Evolutionary conservation across 192 early-diverging fungal species (phyloP), one percentile per base, ranked within the genome.

Genomic region (Coemansia aciculifera): DNA sequence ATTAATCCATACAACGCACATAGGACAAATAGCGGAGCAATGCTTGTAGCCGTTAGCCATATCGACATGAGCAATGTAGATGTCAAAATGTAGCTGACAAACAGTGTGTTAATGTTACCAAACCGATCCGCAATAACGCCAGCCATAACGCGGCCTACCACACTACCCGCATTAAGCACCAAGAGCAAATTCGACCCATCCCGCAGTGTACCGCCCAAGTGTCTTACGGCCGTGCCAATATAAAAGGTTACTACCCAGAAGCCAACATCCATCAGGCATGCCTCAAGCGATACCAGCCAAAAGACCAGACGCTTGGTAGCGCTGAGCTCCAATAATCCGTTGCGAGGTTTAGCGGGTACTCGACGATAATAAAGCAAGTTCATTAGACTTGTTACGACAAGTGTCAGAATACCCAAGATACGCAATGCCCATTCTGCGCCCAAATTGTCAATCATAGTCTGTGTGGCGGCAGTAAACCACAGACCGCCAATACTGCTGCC

Each of bases 401-500:
- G 75, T 0, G 72, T 72, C 12, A 88, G 62, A 34, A 89, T 68
- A 5, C 86, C 89, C 54, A 88, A 83, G 39, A 91, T 83, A 19
- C 92, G 87, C 24, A 95, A 79, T 3, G 90, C 83, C 89, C 90
- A 92, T 21, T 67, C 52, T 13, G 76, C 67, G 2, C 90, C 94
- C 29, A 90, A 13, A 2, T 37, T 49, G 29, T 85, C 81, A 11
- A 95, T 85, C 38, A 90, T 75, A 0, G 72, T 68, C 63, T 88
- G 87, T 0, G 81, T 83, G 5, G 88, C 77, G 8, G 85, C 85
- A 6, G 88, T 75, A 21, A 93, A 76, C 42, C 74, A 83, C 43
- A 94, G 69, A 3, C 92, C 91, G 59, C 93, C 93, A 17, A 92
- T 42, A 42, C 92, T 91, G 31, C 87, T 84, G 0, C 92, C 93